Evolutionary conservation across 179 eudicot genomes (phyloP).

Genomic region (Camellia oleifera): DNA sequence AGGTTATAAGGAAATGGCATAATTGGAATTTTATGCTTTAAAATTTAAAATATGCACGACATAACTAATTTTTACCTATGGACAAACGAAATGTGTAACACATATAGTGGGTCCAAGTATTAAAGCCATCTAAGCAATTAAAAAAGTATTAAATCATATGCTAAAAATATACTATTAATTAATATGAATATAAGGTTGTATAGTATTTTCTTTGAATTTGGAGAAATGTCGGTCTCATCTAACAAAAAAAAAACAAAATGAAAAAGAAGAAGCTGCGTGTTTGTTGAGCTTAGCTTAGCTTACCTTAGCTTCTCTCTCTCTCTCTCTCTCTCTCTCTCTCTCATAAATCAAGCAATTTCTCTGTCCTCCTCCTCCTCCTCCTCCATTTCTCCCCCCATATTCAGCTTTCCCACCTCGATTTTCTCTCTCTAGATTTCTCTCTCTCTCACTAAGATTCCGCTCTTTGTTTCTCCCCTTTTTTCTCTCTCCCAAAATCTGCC

Average conservation of each 20-base stretch:
- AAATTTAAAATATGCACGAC: too few relatives aligned
- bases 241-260: not conserved
- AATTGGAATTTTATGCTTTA: too few relatives aligned
- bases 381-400: not conserved
- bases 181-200: too few relatives aligned
- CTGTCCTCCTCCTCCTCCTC: not conserved
- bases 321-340: not conserved
- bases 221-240: too few relatives aligned
- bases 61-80: too few relatives aligned
- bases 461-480: not conserved
- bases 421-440: not conserved
- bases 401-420: not conserved
- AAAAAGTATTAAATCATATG: too few relatives aligned
- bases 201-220: too few relatives aligned
- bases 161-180: too few relatives aligned
- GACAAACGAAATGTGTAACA: too few relatives aligned
- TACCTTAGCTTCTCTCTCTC: not conserved
- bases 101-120: too few relatives aligned
- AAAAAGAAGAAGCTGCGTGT: not conserved
- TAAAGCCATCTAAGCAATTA: too few relatives aligned
- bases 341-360: not conserved
- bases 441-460: not conserved
- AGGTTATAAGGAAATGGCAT: too few relatives aligned
- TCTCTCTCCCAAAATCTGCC: not conserved
- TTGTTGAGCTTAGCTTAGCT: not conserved